Evolutionary conservation across 108 stramenopile genomes (phyloP), one percentile per base, ranked within the genome.

Genomic region (Pseudonitzschia multiseries): DNA sequence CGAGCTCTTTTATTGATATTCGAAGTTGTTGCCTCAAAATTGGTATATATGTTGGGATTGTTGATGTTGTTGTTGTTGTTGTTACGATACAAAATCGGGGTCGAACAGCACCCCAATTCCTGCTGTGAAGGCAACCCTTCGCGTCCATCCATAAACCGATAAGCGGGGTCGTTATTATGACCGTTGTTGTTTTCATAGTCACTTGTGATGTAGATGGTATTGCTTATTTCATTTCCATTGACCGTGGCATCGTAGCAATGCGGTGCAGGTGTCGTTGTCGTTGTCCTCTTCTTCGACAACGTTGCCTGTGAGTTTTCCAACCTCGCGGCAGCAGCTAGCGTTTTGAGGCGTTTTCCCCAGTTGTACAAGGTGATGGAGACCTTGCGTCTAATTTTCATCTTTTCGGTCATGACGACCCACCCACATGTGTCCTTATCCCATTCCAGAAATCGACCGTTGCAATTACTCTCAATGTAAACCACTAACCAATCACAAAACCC

Each of bases 401-500:
- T 56, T 9, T 56, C 22, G 2, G 24, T 56, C 54, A 56, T 56
- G 22, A 56, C 54, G 24, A 56, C 54, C 54, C 54, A 56, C 4
- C 54, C 54, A 26, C 20, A 20, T 1, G 24, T 26, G 24, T 10
- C 2, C 10, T 2, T 2, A 8, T 56, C 26, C 54, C 54, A 56
- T 21, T 56, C 54, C 2, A 56, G 26, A 20, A 56, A 56, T 3
- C 54, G 13, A 21, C 54, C 54, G 17, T 56, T 56, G 9, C n/a
- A 26, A 8, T 56, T 26, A 2, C 24, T 13, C 2, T 24, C 2
- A 12, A 56, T 56, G 10, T 56, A 24, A 56, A 24, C 24, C 10
- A 56, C 54, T 20, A 56, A 20, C 54, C 54, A 56, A 26, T 56
- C 54, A 56, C 54, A 56, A 56, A 56, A 56, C 0, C 24, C 54